Percentiles rank a stretch among this genome's conserved stretches.
Evolutionary conservation across 2,329 filamentous ascomycete species (phyloP).

Genomic region (Colletotrichum simmondsii): DNA sequence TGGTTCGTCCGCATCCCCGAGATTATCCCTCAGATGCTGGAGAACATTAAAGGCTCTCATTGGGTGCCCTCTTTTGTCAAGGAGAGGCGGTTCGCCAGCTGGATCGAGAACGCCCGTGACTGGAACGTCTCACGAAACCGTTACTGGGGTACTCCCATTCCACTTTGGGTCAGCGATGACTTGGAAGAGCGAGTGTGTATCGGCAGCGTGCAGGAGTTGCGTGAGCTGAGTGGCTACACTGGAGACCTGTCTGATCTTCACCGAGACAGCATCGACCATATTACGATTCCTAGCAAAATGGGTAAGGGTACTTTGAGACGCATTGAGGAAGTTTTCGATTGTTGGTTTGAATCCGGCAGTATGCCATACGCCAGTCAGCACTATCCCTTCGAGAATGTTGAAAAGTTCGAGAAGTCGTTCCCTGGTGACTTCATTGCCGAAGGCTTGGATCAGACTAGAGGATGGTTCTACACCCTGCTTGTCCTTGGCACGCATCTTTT

Average conservation of each 20-base stretch:
- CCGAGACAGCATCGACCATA: constrained; percentile 91
- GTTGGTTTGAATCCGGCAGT: constrained; percentile 95
- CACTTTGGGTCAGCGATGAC: constrained; percentile 92
- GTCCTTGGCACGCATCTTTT: constrained; percentile 92
- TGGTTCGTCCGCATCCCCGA: constrained; percentile 94
- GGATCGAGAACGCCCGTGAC: constrained; percentile 91
- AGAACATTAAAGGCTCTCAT: constrained; percentile 88
- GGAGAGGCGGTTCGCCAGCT: constrained; percentile 89
- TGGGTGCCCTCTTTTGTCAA: constrained; percentile 95
- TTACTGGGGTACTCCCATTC: constrained; percentile 95
- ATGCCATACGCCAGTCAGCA: constrained; percentile 95
- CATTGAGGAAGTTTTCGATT: constrained; percentile 92
- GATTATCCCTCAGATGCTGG: constrained; percentile 88
- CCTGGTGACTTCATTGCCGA: constrained; percentile 96
- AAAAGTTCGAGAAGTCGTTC: constrained; percentile 82
- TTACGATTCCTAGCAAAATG: constrained; percentile 91
- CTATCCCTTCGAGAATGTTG: constrained; percentile 91
- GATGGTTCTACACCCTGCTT: constrained; percentile 95
- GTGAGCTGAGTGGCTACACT: constrained; percentile 84
- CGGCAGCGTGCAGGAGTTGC: constrained; percentile 86
- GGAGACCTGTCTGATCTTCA: constrained; percentile 89
- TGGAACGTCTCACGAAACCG: constrained; percentile 96
- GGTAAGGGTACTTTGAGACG: constrained; percentile 86
- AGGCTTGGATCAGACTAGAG: constrained; percentile 91
- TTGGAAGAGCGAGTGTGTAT: constrained; percentile 87